phyloP scores from a whole-genome alignment of 192 early-diverging fungal species.

The Backusella sp. region DNA sequence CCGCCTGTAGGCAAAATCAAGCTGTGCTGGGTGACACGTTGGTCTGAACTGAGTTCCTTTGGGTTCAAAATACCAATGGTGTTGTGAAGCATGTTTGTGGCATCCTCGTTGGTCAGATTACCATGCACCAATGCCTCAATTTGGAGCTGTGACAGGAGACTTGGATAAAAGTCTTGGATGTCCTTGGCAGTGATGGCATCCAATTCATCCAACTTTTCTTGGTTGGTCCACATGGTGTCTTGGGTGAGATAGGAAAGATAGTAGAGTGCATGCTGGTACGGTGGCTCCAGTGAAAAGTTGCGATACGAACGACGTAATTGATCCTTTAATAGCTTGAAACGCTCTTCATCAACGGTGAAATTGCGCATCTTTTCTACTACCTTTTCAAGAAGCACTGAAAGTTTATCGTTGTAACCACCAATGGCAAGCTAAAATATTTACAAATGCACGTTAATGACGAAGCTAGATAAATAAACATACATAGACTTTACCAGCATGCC shows the following conservation, averaged over 20 bases:
- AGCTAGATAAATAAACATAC: neutral
- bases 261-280: slow-evolving; percentile 74
- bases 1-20: slow-evolving; percentile 47
- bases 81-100: slow-evolving; percentile 55
- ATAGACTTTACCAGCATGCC: slow-evolving; percentile 48
- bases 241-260: slow-evolving; percentile 73
- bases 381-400: slow-evolving; percentile 63
- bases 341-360: slow-evolving; percentile 59
- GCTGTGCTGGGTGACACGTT: slow-evolving; percentile 47
- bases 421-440: slow-evolving; percentile 46
- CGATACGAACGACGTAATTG: slow-evolving; percentile 63
- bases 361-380: slow-evolving; percentile 65
- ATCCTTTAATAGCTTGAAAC: slow-evolving; percentile 80
- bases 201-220: slow-evolving; percentile 73
- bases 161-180: slow-evolving; percentile 73
- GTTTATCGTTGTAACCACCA: slow-evolving; percentile 88
- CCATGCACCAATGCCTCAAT: slow-evolving; percentile 85
- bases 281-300: slow-evolving; percentile 75
- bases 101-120: slow-evolving; percentile 71
- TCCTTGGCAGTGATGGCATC: slow-evolving; percentile 65
- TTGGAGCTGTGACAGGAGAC: slow-evolving; percentile 63
- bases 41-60: slow-evolving; percentile 53
- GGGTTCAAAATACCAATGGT: slow-evolving; percentile 56
- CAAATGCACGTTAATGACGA: neutral
- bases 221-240: slow-evolving; percentile 71